phyloP scores from a whole-genome alignment of 148 eudicot species.

The Heliosperma pusillum region DNA sequence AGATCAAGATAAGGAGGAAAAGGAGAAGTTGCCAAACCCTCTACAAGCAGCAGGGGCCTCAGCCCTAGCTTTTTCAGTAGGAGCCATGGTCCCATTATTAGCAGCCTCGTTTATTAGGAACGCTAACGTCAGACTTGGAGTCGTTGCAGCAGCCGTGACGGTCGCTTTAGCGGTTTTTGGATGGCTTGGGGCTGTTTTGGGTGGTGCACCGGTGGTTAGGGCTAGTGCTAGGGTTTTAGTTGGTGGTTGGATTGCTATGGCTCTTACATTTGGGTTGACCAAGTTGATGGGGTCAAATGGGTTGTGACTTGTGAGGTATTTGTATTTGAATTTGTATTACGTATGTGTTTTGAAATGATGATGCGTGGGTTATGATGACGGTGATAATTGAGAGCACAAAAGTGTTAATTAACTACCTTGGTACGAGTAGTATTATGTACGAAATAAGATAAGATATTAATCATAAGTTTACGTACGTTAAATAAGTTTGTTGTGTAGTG shows the following conservation, averaged over 20 bases:
- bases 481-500: not conserved
- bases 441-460: not conserved
- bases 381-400: not conserved
- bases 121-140: constrained; percentile 35
- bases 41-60: constrained; percentile 40
- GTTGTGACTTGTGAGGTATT: not conserved
- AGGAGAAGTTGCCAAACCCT: constrained; percentile 37
- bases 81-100: constrained; percentile 41
- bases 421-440: not conserved
- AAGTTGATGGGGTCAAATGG: constrained; percentile 23
- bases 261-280: constrained; percentile 43
- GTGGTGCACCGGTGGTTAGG: constrained; percentile 33
- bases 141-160: constrained; percentile 39
- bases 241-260: constrained; percentile 51
- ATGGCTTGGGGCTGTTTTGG: constrained; percentile 41
- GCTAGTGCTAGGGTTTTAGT: constrained; percentile 36
- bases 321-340: no score
- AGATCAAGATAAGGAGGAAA: constrained; percentile 1
- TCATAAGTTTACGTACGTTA: not conserved
- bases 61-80: constrained; percentile 36
- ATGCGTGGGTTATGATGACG: not conserved
- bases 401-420: not conserved
- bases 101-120: constrained; percentile 34
- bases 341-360: no score
- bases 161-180: constrained; percentile 39